Percentiles rank a stretch among this genome's conserved stretches.
These are phyloP conservation scores for Stenocarpella maydis DNA, from an alignment of 2,329 filamentous ascomycete species.

Conservation along the genomic window DNA sequence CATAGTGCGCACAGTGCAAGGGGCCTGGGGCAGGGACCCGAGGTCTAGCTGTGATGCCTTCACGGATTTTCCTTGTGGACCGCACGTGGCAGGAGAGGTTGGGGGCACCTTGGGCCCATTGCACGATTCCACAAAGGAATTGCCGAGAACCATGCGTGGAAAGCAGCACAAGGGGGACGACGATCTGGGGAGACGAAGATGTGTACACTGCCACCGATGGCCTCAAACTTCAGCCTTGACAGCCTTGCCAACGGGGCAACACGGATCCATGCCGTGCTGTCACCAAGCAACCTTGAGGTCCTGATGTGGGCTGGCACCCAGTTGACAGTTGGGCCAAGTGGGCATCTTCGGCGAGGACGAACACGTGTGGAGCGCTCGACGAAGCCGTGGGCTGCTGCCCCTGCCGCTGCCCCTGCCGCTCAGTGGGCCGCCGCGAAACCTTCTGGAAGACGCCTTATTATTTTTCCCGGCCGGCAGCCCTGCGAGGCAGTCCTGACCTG, in stretches of 20 bases:
- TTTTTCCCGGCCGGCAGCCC: background rate
- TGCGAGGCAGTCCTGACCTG: constrained; percentile 20
- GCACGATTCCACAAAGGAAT: constrained; percentile 24
- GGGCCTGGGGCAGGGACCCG: background rate
- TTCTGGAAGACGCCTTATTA: constrained; percentile 21
- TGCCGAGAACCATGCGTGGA: constrained; percentile 18
- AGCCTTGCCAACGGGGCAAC: constrained; percentile 23
- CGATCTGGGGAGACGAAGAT: constrained; percentile 24
- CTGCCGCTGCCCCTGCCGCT: constrained; percentile 15
- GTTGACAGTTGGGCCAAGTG: constrained; percentile 23
- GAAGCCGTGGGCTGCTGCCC: constrained; percentile 1
- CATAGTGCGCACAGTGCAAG: constrained; percentile 16
- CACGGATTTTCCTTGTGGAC: constrained; percentile 10
- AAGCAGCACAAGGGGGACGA: constrained; percentile 12
- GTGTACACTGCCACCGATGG: too few relatives aligned
- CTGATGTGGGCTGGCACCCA: constrained; percentile 4
- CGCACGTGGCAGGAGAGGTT: constrained; percentile 25
- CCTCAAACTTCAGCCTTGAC: constrained; percentile 20
- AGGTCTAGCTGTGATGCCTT: background rate
- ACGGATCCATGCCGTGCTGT: constrained; percentile 21
- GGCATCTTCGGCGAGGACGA: constrained; percentile 32
- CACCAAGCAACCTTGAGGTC: constrained; percentile 21
- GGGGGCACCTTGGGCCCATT: background rate
- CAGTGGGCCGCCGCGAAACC: constrained; percentile 25
- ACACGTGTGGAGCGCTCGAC: constrained; percentile 30